phyloP scores from a whole-genome alignment of 257 asterid genomes.

The Paulownia fortunei region DNA sequence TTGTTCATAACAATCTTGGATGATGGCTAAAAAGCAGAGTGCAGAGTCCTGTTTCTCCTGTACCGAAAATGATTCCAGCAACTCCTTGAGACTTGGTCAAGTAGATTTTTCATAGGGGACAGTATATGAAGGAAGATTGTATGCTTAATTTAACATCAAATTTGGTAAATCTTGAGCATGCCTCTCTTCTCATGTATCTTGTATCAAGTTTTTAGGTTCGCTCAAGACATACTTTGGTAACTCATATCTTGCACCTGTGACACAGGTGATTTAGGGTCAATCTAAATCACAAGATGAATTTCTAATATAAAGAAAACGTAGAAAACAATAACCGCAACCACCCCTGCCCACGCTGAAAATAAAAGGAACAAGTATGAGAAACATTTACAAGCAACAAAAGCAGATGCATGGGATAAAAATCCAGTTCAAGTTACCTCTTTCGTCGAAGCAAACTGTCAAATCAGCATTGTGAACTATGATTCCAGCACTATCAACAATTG shows the following conservation, averaged over 20 bases:
- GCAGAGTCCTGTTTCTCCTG: constrained; percentile 4
- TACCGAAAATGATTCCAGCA: constrained; percentile 1
- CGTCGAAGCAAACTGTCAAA: constrained; percentile 76
- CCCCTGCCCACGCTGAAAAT: neutral
- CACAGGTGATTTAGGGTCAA: neutral
- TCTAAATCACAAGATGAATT: neutral
- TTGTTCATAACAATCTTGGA: neutral
- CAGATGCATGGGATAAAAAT: too few relatives aligned
- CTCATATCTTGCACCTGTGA: constrained; percentile 79
- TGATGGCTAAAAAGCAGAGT: neutral
- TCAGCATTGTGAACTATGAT: constrained; percentile 66
- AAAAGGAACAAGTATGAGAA: neutral
- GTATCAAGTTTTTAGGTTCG: constrained; percentile 81
- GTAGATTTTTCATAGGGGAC: too few relatives aligned
- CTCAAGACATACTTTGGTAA: constrained; percentile 81
- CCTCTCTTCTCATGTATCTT: constrained; percentile 35
- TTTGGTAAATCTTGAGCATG: neutral
- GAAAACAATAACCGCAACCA: neutral
- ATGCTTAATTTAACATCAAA: neutral
- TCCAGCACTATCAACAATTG: constrained; percentile 71
- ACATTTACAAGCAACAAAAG: neutral
- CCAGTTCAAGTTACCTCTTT: constrained; percentile 49
- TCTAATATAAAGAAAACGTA: neutral
- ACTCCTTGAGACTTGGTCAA: too few relatives aligned
- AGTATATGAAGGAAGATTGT: neutral